Base-by-base conservation (phyloP, 805 yeast species). In the Sugiyamaella smithiae region DNA sequence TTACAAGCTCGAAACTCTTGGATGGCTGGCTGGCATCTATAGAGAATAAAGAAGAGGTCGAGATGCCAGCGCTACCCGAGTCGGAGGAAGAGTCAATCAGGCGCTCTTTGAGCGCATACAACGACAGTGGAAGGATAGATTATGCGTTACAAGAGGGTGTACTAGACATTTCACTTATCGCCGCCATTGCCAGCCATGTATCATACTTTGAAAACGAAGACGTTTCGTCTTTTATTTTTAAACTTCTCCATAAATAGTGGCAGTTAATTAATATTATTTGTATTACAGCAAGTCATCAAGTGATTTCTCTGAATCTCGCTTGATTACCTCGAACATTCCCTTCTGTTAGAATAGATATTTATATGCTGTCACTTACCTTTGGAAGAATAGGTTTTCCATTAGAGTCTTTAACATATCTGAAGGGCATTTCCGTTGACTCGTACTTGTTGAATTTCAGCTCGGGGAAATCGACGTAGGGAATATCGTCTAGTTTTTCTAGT, bases 381-480 rank as follows among this genome's bases (percentile, higher is more conserved):
- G 99, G 99, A 61, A 91, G 72, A 8, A 93, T 85, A 1, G 99
- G 98, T 52, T 78, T 75, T 2, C 79, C 80, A 0, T 61, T 65
- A 26, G 48, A 43, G 57, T 85, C 86, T 50, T 82, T 68, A 14
- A 91, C 84, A 60, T 91, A 91, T 63, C 99, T 76, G 71, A 91
- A 91, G 2, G 99, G 99, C 99, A 91, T 91, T 64, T 91, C 97
- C 0, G 97, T 89, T 2, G 95, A 86, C 67, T 93, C 99, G 61
- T 86, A 80, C 64, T 84, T 84, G 67, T 74, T 84, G 71, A 86
- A 91, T 63, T 88, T 80, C 58, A 91, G 84, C 67, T 91, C 98
- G 2, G 99, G 99, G 64, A 87, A 89, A 65, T 93, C 98, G 45
- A 91, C 80, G 64, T 88, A 91, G 48, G 79, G 77, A 53, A 93